Conservation (phyloP, 2,329 filamentous ascomycete species). For the Diaporthe helianthi region DNA sequence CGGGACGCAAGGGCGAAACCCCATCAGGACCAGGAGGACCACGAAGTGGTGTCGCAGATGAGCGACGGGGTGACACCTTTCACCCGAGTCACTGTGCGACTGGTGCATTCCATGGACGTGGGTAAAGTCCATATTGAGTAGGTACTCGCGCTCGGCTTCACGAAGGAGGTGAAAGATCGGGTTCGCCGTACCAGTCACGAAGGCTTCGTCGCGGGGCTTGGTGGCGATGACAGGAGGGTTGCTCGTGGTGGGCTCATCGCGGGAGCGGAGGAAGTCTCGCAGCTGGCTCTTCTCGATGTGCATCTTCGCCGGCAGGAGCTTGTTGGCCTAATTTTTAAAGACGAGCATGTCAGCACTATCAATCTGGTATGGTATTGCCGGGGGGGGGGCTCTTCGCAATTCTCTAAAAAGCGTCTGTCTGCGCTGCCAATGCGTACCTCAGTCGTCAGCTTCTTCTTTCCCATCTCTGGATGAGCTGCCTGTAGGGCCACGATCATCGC, state of each 20-base stretch:
- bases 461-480: not conserved
- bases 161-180: not conserved
- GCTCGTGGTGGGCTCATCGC: not conserved
- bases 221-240: not conserved
- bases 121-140: not conserved
- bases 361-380: not conserved
- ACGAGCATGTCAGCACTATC: not conserved
- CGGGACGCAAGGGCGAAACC: not conserved
- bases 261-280: not conserved
- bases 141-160: not conserved
- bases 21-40: not conserved
- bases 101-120: not conserved
- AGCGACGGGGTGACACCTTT: not conserved
- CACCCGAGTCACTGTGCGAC: too few relatives aligned
- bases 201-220: not conserved
- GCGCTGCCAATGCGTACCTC: not conserved
- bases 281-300: not conserved
- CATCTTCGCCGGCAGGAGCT: conserved; percentile 7
- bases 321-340: not conserved
- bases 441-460: conserved; percentile 1
- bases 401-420: not conserved
- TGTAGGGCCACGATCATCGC: not conserved
- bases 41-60: not conserved
- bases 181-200: not conserved
- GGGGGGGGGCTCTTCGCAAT: too few relatives aligned